phyloP scores from a whole-genome alignment of 2,329 filamentous ascomycete genomes.

The Exophiala xenobiotica region DNA sequence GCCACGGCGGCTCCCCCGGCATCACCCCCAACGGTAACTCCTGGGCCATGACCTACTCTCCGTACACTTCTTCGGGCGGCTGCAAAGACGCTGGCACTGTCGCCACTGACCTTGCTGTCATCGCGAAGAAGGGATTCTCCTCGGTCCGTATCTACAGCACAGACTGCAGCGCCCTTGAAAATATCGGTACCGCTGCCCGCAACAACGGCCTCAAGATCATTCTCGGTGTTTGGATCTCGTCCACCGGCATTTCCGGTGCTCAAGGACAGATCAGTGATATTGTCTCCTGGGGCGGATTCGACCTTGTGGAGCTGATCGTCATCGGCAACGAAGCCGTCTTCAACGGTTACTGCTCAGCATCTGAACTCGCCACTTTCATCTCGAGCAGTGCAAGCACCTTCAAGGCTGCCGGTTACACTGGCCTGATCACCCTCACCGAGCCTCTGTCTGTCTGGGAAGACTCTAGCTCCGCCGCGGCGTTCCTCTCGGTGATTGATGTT shows the following conservation, averaged over 20 bases:
- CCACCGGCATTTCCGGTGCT: conserved; percentile 59
- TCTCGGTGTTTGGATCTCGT: conserved; percentile 81
- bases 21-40: conserved; percentile 44
- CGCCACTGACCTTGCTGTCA: conserved; percentile 58
- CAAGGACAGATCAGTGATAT: conserved; percentile 73
- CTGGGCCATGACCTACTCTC: conserved; percentile 79
- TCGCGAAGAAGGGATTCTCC: conserved; percentile 66
- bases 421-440: conserved; percentile 80
- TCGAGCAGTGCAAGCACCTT: conserved; percentile 63
- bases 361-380: conserved; percentile 70
- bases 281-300: conserved; percentile 70
- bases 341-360: conserved; percentile 65
- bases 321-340: conserved; percentile 90
- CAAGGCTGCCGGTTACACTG: conserved; percentile 65
- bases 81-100: conserved; percentile 68
- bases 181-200: conserved; percentile 68
- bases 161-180: conserved; percentile 79
- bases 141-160: conserved; percentile 83
- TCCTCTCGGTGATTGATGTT: conserved; percentile 76
- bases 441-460: conserved; percentile 69
- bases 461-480: conserved; percentile 49
- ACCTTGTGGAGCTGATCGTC: conserved; percentile 74
- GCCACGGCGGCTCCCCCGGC: conserved; percentile 10
- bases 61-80: conserved; percentile 57
- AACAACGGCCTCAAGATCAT: conserved; percentile 73